Base-by-base conservation (phyloP, 768 basidiomycete genomes). In the Lactarius hengduanensis region DNA sequence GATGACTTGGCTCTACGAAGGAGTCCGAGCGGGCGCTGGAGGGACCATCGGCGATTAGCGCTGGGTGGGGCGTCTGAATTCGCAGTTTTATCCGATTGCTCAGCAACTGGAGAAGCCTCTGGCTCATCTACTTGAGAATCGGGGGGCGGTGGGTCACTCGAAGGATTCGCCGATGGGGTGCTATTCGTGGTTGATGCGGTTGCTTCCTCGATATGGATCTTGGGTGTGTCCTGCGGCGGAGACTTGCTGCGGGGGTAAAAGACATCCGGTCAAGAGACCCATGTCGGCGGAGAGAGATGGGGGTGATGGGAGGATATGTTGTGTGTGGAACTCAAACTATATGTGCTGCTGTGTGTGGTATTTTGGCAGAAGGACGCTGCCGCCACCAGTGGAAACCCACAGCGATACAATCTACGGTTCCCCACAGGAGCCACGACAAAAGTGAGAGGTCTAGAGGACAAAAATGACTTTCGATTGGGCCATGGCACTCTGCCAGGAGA, bases 11-110 rank as follows among this genome's bases (percentile, higher is more conserved):
- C 38, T 50, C 47, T 56, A 47, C 47, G 64, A 40, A 58, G 32
- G n/a, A 69, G 26, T 18, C n/a, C 54, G 47, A 70, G 61, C 1
- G 43, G 32, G 16, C 38, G 38, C 30, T 38, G 66, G 59, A 69
- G 22, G 45, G 69, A 65, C 64, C 57, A 64, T 30, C 69, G 62
- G 22, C 53, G 58, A 47, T 45, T 28, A 3, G 11, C 7, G 6
- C 30, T 38, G 7, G 62, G 26, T 8, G 65, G 32, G 30, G 30
- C 8, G n/a, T 13, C 16, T 22, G 30, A 6, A 20, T 20, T 18
- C 3, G 38, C 26, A 10, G 26, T 41, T 11, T 40, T 26, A 30
- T 28, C 38, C 20, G 43, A 16, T n/a, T 41, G 43, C 5, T 18
- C 61, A 3, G 47, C 18, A 20, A 36, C 6, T 13, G 61, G 65